Conservation (phyloP, 169 alveolate species). For the Plasmodium vinckei region DNA sequence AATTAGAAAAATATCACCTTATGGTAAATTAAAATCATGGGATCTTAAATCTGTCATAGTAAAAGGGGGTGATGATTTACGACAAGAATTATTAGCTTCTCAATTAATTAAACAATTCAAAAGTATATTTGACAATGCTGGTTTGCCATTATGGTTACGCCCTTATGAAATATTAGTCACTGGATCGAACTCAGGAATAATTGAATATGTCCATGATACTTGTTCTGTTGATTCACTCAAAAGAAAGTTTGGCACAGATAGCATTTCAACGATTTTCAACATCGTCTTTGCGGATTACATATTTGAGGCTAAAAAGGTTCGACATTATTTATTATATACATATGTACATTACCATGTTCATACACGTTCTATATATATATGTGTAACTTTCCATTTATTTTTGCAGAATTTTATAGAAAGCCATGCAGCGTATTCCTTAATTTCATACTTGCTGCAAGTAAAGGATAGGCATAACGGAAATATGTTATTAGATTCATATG, state of each 20-base stretch:
- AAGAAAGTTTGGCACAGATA: slow-evolving; percentile 82
- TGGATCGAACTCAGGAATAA: slow-evolving; percentile 95
- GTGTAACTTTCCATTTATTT: background rate
- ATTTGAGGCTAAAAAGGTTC: slow-evolving; percentile 84
- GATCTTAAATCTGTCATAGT: slow-evolving; percentile 90
- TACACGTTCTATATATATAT: background rate
- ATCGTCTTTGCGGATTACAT: slow-evolving; percentile 79
- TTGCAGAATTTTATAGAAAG: slow-evolving; percentile 92
- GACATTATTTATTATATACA: background rate
- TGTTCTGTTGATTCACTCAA: slow-evolving; percentile 86
- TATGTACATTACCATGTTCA: slow-evolving; percentile 6
- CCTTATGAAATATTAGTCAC: slow-evolving; percentile 96
- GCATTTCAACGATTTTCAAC: slow-evolving; percentile 83
- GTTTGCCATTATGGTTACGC: slow-evolving; percentile 92
- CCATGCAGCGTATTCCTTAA: slow-evolving; percentile 97
- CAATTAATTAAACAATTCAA: slow-evolving; percentile 93
- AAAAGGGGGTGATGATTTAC: slow-evolving; percentile 96
- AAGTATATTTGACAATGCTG: slow-evolving; percentile 90
- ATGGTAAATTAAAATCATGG: slow-evolving; percentile 90
- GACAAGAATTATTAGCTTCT: slow-evolving; percentile 96
- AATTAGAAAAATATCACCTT: slow-evolving; percentile 86
- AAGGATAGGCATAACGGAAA: slow-evolving; percentile 98
- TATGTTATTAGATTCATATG: slow-evolving; percentile 93
- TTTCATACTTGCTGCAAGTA: slow-evolving; percentile 94
- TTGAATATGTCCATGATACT: slow-evolving; percentile 85